Conservation (phyloP, 2,329 filamentous ascomycete genomes). For the Fusarium sp. region DNA sequence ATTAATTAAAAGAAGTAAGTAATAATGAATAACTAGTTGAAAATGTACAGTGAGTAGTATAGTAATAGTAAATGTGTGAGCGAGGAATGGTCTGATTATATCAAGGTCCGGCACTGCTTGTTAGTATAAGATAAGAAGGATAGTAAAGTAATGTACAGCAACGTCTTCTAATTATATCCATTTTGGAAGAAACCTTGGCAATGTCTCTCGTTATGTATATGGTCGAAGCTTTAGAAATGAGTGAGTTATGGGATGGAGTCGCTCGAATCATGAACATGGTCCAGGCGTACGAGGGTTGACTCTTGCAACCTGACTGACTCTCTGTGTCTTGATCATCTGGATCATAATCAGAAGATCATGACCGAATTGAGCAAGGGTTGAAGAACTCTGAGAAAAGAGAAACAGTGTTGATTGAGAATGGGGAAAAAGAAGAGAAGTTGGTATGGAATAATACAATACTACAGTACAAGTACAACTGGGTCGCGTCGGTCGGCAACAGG, state of each 20-base stretch:
- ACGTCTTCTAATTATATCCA: constrained; percentile 26
- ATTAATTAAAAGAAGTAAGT: not conserved
- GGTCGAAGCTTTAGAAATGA: constrained; percentile 8
- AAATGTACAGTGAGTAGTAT: not conserved
- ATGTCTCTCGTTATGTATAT: not conserved
- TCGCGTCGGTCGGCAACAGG: not conserved
- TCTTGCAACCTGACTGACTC: not conserved
- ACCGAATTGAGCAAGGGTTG: not conserved
- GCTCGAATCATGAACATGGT: constrained; percentile 3
- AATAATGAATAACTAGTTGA: not conserved
- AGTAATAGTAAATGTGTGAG: not conserved
- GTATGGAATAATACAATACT: not conserved
- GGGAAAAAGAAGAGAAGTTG: not conserved
- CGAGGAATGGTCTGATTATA: constrained; percentile 3
- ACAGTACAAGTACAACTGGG: not conserved
- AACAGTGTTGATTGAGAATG: not conserved
- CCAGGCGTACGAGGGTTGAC: not conserved
- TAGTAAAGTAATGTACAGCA: not conserved
- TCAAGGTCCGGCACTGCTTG: constrained; percentile 12
- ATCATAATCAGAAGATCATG: not conserved
- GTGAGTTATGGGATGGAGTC: not conserved
- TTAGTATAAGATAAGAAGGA: constrained; percentile 4
- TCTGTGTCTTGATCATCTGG: not conserved
- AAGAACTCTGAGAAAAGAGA: not conserved
- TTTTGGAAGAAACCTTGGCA: constrained; percentile 5